These are phyloP conservation scores for Aspergillus neoniger DNA, from an alignment of 2,329 filamentous ascomycete genomes.

Conservation along the genomic window DNA sequence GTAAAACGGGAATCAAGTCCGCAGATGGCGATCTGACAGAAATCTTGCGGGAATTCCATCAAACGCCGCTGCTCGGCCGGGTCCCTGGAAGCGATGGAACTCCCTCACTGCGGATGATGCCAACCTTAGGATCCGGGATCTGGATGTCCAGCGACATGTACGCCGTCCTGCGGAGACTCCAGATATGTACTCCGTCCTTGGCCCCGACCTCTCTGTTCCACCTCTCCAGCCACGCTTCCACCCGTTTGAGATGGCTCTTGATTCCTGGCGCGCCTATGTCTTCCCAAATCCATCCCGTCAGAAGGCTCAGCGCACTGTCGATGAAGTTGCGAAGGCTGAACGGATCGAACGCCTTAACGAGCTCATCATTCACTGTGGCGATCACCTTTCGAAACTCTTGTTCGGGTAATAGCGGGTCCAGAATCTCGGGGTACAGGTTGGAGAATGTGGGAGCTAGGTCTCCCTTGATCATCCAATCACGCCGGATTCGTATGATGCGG, in stretches of 20 bases:
- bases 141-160: conserved; percentile 70
- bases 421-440: conserved; percentile 92
- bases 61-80: conserved; percentile 36
- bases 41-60: not conserved
- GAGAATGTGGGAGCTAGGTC: conserved; percentile 92
- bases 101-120: conserved; percentile 44
- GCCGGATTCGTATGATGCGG: conserved; percentile 83
- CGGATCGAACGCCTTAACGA: conserved; percentile 78
- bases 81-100: conserved; percentile 36
- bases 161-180: conserved; percentile 77
- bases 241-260: conserved; percentile 67
- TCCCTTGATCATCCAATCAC: conserved; percentile 88
- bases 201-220: conserved; percentile 75
- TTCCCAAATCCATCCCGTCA: conserved; percentile 95
- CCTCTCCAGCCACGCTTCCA: conserved; percentile 80
- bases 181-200: conserved; percentile 68
- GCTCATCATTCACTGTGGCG: conserved; percentile 75
- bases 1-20: not conserved
- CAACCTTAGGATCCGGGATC: conserved; percentile 53
- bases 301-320: conserved; percentile 74
- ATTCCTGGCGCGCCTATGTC: conserved; percentile 76
- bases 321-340: conserved; percentile 74
- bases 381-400: conserved; percentile 82
- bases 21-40: not conserved
- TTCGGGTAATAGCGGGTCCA: conserved; percentile 83